Conservation (phyloP, 2,329 filamentous ascomycete species). For the Mariannaea elegans region DNA sequence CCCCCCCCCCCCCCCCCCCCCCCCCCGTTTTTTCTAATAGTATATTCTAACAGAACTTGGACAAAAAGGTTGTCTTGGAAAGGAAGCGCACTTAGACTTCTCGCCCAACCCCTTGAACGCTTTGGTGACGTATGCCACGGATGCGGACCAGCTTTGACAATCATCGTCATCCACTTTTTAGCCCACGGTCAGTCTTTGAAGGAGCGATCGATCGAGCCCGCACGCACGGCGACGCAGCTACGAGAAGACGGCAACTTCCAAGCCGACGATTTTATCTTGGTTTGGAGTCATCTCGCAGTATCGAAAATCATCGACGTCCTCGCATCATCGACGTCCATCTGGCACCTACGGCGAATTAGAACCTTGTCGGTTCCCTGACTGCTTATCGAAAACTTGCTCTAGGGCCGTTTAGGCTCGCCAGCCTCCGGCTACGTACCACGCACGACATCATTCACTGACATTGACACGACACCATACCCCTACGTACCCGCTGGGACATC, state of each 20-base stretch:
- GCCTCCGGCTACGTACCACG: slow-evolving; percentile 31
- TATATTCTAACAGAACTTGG: not conserved
- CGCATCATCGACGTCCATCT: not conserved
- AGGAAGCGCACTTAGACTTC: slow-evolving; percentile 34
- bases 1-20: not conserved
- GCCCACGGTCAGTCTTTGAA: not conserved
- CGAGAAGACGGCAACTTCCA: slow-evolving; percentile 1
- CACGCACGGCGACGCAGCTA: not conserved
- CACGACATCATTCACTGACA: slow-evolving; percentile 21
- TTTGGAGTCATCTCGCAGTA: not conserved
- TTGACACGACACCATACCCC: slow-evolving; percentile 14
- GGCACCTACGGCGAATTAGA: slow-evolving; percentile 13
- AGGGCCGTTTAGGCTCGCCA: slow-evolving; percentile 34
- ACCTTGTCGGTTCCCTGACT: slow-evolving; percentile 33
- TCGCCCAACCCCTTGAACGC: slow-evolving; percentile 31
- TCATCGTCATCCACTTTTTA: slow-evolving; percentile 27
- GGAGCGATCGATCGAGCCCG: slow-evolving; percentile 13
- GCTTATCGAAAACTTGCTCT: slow-evolving; percentile 38
- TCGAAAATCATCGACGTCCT: not conserved
- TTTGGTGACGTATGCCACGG: slow-evolving; percentile 38
- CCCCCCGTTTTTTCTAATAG: slow-evolving; percentile 1
- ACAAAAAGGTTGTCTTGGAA: slow-evolving; percentile 30
- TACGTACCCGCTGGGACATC: slow-evolving; percentile 6
- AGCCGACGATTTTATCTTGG: not conserved
- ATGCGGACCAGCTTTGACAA: slow-evolving; percentile 21